These are phyloP conservation scores for Lodderomyces metapsilosis DNA, from an alignment of 1,139 yeast species.

Conservation along the genomic window DNA sequence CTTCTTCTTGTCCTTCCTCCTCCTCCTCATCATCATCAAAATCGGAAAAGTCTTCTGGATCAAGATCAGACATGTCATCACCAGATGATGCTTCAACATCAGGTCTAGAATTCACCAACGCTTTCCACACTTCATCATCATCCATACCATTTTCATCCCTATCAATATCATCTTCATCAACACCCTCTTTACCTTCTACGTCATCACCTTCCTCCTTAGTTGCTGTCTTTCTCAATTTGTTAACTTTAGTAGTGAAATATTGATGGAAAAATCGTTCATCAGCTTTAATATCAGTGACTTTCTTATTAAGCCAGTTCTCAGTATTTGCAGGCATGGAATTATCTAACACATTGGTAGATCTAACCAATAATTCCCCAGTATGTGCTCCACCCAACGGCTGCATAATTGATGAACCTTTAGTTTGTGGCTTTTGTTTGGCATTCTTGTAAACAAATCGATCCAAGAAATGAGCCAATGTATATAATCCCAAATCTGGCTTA, in stretches of 20 bases:
- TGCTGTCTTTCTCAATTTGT: constrained; percentile 39
- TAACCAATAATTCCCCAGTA: constrained; percentile 73
- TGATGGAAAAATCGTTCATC: constrained; percentile 90
- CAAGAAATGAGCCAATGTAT: constrained; percentile 83
- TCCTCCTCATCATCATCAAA: constrained; percentile 24
- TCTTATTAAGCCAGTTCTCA: constrained; percentile 75
- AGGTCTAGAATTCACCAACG: constrained; percentile 80
- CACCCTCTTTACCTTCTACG: constrained; percentile 24
- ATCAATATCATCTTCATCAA: constrained; percentile 23
- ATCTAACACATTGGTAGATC: constrained; percentile 51
- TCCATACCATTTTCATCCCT: constrained; percentile 33
- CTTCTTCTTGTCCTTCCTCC: too few relatives aligned
- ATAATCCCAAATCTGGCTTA: constrained; percentile 85
- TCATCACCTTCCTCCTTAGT: constrained; percentile 18
- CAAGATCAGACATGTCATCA: constrained; percentile 50
- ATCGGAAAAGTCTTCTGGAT: constrained; percentile 41
- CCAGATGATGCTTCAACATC: constrained; percentile 60
- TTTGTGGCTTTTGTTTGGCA: constrained; percentile 69
- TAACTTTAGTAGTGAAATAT: constrained; percentile 69
- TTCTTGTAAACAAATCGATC: constrained; percentile 95
- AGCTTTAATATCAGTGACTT: constrained; percentile 67
- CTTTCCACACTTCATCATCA: constrained; percentile 87
- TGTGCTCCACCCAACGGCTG: constrained; percentile 94
- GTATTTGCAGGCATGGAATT: constrained; percentile 70
- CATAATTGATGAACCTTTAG: constrained; percentile 91